A percentile compares a stretch with the other conserved stretches of the same genome.
Conservation (phyloP, 139 green algal species). For the Chlamydomonas eustigma region DNA sequence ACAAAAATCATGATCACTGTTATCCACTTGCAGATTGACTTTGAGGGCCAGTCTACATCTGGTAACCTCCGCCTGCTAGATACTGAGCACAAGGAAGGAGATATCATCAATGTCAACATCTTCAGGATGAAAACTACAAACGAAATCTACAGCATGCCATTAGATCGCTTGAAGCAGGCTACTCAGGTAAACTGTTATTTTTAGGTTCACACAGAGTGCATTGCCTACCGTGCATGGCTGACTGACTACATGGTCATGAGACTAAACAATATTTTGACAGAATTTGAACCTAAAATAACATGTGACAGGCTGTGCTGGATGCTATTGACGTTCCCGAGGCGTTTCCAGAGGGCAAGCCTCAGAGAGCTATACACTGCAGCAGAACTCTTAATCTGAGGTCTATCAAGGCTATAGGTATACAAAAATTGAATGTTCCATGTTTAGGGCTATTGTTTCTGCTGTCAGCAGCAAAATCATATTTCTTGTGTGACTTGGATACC, state of each 20-base stretch:
- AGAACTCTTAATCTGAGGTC: constrained; percentile 89
- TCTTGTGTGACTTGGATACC: neutral
- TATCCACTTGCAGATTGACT: neutral
- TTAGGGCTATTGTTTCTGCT: no score
- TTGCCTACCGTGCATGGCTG: no score
- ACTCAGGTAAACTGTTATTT: no score
- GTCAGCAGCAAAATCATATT: neutral
- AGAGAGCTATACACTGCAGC: constrained; percentile 89
- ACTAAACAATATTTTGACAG: no score
- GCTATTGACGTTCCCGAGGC: constrained; percentile 35
- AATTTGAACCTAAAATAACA: neutral
- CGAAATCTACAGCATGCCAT: constrained; percentile 7
- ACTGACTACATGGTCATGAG: no score
- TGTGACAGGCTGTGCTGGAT: constrained; percentile 38
- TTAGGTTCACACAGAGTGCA: no score
- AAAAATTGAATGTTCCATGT: no score
- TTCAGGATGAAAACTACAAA: neutral
- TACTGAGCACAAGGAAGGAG: neutral
- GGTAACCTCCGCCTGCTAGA: neutral
- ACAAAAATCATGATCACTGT: no score
- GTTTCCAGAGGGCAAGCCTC: constrained; percentile 62
- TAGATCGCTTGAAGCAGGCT: neutral
- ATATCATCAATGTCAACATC: neutral
- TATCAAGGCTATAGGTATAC: constrained; percentile 85
- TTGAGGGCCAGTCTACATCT: neutral